Percentiles rank a stretch among this genome's conserved stretches.
Conservation (phyloP, 306 rosid genomes). For the Cucurbita moschata region DNA sequence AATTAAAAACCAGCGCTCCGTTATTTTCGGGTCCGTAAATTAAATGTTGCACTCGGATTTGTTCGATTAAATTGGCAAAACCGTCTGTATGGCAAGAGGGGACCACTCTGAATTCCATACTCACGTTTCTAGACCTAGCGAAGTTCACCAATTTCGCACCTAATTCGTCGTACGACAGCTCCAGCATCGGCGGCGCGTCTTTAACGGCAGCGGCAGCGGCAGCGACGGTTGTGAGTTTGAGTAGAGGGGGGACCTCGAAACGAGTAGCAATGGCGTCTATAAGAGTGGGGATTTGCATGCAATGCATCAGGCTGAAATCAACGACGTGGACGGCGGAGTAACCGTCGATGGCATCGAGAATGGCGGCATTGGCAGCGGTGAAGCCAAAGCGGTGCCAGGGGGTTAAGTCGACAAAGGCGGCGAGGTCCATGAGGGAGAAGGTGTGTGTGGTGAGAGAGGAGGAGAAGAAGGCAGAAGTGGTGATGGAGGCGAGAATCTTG, state of each 20-base stretch:
- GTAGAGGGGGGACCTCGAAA: constrained; percentile 37
- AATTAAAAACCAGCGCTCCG: constrained; percentile 62
- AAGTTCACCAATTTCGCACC: constrained; percentile 59
- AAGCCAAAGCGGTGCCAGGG: constrained; percentile 92
- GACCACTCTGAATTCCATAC: constrained; percentile 51
- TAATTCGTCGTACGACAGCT: constrained; percentile 56
- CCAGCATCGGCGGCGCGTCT: constrained; percentile 52
- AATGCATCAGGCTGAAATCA: constrained; percentile 62
- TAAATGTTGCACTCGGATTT: constrained; percentile 47
- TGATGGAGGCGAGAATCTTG: constrained; percentile 36
- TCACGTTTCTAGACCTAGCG: constrained; percentile 49
- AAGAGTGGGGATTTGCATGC: constrained; percentile 96
- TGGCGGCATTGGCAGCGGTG: constrained; percentile 64
- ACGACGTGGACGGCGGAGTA: constrained; percentile 59
- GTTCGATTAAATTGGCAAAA: constrained; percentile 44
- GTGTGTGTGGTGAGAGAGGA: constrained; percentile 27
- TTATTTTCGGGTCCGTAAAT: constrained; percentile 19
- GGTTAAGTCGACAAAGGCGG: constrained; percentile 71
- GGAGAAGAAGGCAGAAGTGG: constrained; percentile 14
- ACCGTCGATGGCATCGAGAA: constrained; percentile 65
- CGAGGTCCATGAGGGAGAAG: constrained; percentile 72
- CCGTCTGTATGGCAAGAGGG: constrained; percentile 52
- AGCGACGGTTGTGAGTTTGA: constrained; percentile 64
- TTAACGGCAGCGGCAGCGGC: constrained; percentile 4
- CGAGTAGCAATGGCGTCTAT: constrained; percentile 71